Evolutionary conservation across 2,329 filamentous ascomycete species (phyloP).

Genomic region (Aspergillus sp.): DNA sequence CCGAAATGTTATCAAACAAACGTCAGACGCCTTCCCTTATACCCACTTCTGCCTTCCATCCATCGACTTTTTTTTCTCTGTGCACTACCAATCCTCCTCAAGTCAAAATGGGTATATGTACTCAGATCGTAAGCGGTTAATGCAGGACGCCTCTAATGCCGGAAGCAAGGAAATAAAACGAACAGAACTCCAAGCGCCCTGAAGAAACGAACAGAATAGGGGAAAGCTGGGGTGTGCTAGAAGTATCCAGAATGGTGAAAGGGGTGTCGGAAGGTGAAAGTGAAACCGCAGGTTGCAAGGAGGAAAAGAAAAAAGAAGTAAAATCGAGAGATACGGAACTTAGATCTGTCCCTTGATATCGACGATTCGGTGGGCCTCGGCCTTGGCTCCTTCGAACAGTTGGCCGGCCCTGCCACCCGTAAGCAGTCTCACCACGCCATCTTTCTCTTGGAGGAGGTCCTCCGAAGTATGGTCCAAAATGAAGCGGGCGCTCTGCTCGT

Average conservation of each 20-base stretch:
- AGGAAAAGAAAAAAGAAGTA: slow-evolving; percentile 7
- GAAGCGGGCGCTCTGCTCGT: slow-evolving; percentile 87
- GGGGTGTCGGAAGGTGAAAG: neutral
- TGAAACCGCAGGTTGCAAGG: slow-evolving; percentile 2
- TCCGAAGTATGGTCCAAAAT: slow-evolving; percentile 78
- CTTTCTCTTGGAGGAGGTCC: slow-evolving; percentile 73
- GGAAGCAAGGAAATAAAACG: neutral
- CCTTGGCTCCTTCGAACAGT: slow-evolving; percentile 73
- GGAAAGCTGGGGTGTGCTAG: slow-evolving; percentile 8
- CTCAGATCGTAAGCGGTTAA: slow-evolving; percentile 1
- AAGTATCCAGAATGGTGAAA: slow-evolving; percentile 4
- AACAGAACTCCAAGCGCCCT: neutral
- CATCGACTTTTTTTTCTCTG: neutral
- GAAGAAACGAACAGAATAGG: slow-evolving; percentile 8
- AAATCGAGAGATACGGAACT: slow-evolving; percentile 14
- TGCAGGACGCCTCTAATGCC: slow-evolving; percentile 9
- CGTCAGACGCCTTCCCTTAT: slow-evolving; percentile 1
- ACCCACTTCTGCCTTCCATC: slow-evolving; percentile 1
- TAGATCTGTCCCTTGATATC: slow-evolving; percentile 96
- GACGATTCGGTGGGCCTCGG: slow-evolving; percentile 77
- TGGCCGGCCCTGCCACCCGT: slow-evolving; percentile 70
- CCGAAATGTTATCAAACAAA: slow-evolving; percentile 8
- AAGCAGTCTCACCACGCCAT: slow-evolving; percentile 71
- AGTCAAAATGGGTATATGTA: slow-evolving; percentile 10
- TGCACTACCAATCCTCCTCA: neutral